Base-by-base conservation (phyloP, 1,139 yeast species). In the Nakaseomyces glabratus region DNA sequence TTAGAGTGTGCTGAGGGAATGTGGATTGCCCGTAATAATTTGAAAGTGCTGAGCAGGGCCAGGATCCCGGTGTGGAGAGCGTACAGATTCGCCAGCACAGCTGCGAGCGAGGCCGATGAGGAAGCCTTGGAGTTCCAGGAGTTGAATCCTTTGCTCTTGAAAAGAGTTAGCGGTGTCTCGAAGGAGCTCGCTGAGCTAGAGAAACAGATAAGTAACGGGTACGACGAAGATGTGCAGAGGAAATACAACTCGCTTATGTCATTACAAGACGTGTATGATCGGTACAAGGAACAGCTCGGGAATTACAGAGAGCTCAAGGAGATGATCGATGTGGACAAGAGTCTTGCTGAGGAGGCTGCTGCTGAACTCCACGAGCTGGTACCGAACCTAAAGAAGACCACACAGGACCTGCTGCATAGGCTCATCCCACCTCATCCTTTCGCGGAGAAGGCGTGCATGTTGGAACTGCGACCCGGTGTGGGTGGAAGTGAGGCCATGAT, bases 401-500 rank as follows among this genome's bases (percentile, higher is more conserved):
- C 71, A 0, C 55, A 60, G 2, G 62, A 65, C 25, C 63, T 90
- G 13, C 73, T 78, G 42, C 49, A 65, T 1, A 68, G 71, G 37
- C 62, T 90, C 9, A 62, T 86, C 21, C 96, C 97, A 1, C 73
- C 82, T 3, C 77, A 82, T 44, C 76, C 78, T 33, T 82, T 82
- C 54, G 71, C 80, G 3, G 93, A 82, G 36, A 75, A 73, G 40
- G 76, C 93, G 1, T 80, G 95, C 34, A 66, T 90, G 10, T 49
- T 90, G 13, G 99, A 90, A 57, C 59, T 90, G 18, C 68, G 97
- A 38, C 96, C 98, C 0, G 98, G 99, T 2, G 88, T 90, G 1
- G 98, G 99, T 10, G 99, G 99, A 2, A 72, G 77, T 5, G 99
- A 90, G 51, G 97, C 98, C 0, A 76, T 80, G 55, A 68, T 90